These are phyloP conservation scores for Globisporangium nunn DNA, from an alignment of 352 stramenopile species.

Conservation along the genomic window DNA sequence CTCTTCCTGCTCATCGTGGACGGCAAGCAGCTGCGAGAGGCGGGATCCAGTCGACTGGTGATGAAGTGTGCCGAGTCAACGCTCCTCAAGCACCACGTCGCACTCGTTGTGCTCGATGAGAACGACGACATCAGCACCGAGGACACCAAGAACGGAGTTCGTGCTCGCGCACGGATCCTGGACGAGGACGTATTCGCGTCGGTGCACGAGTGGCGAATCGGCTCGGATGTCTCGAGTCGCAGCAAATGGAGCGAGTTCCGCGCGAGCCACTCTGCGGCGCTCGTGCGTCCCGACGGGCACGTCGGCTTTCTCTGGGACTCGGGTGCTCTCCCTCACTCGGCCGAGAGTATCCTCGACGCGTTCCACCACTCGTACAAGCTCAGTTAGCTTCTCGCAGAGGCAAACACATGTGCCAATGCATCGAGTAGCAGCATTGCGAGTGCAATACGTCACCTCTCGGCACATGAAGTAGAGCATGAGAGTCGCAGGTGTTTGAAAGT, in stretches of 20 bases:
- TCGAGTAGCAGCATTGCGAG: background rate
- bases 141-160: background rate
- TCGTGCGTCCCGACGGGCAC: conserved; percentile 80
- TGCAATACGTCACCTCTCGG: background rate
- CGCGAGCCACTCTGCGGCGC: conserved; percentile 21
- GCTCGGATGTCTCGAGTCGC: conserved; percentile 14
- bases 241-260: conserved; percentile 40
- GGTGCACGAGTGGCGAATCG: conserved; percentile 24
- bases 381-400: conserved; percentile 1
- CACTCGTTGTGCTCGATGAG: conserved; percentile 29
- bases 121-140: conserved; percentile 11
- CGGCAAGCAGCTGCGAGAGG: conserved; percentile 8
- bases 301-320: conserved; percentile 52
- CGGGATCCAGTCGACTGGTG: conserved; percentile 1
- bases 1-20: conserved; percentile 56
- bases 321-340: background rate
- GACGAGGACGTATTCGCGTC: conserved; percentile 15
- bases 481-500: background rate
- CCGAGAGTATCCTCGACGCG: conserved; percentile 3
- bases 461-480: background rate
- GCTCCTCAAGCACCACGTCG: conserved; percentile 28
- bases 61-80: background rate
- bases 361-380: conserved; percentile 10
- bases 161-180: background rate
- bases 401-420: background rate